phyloP scores from a whole-genome alignment of 768 basidiomycete genomes.

The Calvatia gigantea region DNA sequence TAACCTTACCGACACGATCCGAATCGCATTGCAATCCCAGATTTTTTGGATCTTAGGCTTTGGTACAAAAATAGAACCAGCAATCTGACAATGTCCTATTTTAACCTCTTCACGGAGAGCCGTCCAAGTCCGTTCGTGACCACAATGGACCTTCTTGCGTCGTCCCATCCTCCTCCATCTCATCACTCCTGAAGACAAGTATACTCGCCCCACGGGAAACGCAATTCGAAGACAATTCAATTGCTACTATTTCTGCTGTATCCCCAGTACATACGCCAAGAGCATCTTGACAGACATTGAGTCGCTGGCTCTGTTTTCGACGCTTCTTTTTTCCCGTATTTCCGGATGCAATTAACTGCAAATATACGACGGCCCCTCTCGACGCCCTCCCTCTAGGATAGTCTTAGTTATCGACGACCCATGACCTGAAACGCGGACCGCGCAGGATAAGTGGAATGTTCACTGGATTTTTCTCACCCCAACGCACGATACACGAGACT shows the following conservation, averaged over 20 bases:
- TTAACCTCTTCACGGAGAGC: constrained; percentile 10
- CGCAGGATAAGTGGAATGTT: background rate
- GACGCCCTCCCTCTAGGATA: background rate
- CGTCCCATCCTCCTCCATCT: constrained; percentile 1
- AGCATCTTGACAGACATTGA: background rate
- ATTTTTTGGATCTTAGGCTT: background rate
- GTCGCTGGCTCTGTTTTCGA: constrained; percentile 5
- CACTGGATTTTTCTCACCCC: background rate
- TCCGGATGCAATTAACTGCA: constrained; percentile 11
- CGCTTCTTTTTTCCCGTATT: constrained; percentile 10
- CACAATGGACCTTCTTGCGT: constrained; percentile 6
- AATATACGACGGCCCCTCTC: constrained; percentile 4
- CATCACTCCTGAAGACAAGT: constrained; percentile 1
- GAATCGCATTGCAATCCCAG: constrained; percentile 3
- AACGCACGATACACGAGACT: background rate
- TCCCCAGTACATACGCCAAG: constrained; percentile 11
- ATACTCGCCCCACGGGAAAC: background rate
- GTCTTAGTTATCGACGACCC: constrained; percentile 4
- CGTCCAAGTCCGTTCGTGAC: background rate
- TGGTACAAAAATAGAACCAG: constrained; percentile 3
- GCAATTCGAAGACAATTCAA: constrained; percentile 9
- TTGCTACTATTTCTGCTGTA: constrained; percentile 3
- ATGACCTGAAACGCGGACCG: constrained; percentile 6
- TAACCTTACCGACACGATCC: background rate
- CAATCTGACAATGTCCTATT: background rate